Base-by-base conservation (phyloP, 163 green algal species). In the Scenedesmus sp. region DNA sequence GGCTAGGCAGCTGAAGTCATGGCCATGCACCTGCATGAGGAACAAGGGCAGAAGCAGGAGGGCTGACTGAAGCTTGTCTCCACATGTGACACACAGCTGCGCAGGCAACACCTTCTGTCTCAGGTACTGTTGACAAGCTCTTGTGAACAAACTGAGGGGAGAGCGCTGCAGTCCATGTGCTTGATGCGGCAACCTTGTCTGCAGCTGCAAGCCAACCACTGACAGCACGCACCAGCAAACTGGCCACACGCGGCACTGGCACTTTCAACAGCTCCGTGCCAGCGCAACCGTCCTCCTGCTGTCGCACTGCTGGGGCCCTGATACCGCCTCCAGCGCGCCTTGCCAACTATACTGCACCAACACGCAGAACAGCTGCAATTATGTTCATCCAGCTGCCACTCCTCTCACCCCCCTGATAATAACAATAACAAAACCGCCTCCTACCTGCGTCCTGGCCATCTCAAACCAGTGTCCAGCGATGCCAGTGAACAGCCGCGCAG, bases 1-100 rank as follows among this genome's bases (percentile, higher is more conserved):
- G 0, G 98, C 95, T 0, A 98, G 44, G 73, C 95, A 97, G 82
- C 84, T 95, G 83, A 99, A 98, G 93, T 99, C 97, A 92, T 99
- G 98, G 30, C 98, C 98, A 93, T 99, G 98, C 51, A 99, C 95
- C 85, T 90, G 43, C 72, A n/a, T 2, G 18, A 83, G 43, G 59
- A 3, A 35, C 3, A 2, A 72, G n/a, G 59, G 59, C 59, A 72
- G 59, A 33, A 35, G 16, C 59, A 33, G 26, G 16, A 35, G 59
- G 13, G 15, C 15, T 72, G 22, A 35, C 22, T 18, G 3, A 2
- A 72, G 59, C 1, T 4, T 35, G 24, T 33, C 22, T 6, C 3
- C 59, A 72, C 59, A 33, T 10, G 26, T 35, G 22, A 72, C 3
- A 35, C 26, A 72, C 59, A 72, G 59, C 59, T 30, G 16, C 53